Evolutionary conservation across 768 basidiomycete species (phyloP), one percentile per base, ranked within the genome.

Genomic region (Serendipita sp.): DNA sequence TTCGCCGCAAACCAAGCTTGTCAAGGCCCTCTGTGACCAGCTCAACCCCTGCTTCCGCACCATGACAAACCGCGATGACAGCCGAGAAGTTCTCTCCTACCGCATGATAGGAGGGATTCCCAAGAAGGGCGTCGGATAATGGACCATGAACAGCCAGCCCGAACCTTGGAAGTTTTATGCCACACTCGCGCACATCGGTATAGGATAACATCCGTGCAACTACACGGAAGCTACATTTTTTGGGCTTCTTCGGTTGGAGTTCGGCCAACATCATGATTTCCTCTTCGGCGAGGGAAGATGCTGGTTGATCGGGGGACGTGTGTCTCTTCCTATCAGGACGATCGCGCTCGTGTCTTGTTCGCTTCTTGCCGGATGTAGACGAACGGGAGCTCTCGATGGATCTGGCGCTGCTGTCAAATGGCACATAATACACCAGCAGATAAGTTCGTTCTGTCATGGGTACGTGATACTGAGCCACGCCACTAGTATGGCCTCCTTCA

Each of bases 11-110:
- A 0, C 89, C 89, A 65, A 94, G 78, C 72, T 84, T 82, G 68
- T 83, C 79, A 64, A 93, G 78, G 0, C 89, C 91, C 58, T 94
- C 85, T 0, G 86, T 81, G n/a, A 84, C 73, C 67, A 94, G 90
- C 72, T 89, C 84, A 62, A 94, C 81, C 4, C 75, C 74, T 47
- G 71, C 70, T 1, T 71, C 68, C 4, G 73, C 66, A 10, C 74
- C 75, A 66, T 75, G 75, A 66, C 75, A 76, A 8, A 76, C 74
- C 1, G 74, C 75, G 60, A 76, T 72, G 64, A 76, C 74, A 78
- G 69, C 58, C 73, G 45, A 44, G 63, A 63, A 15, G 71, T 51
- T 32, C 70, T 71, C 44, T 66, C 68, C 32, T 60, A 48, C n/a
- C 44, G 63, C 56, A 2, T 67, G 65, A 56, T 66, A 60, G 35